phyloP scores from a whole-genome alignment of 129 eudicot species.

The Escallonia rubra region DNA sequence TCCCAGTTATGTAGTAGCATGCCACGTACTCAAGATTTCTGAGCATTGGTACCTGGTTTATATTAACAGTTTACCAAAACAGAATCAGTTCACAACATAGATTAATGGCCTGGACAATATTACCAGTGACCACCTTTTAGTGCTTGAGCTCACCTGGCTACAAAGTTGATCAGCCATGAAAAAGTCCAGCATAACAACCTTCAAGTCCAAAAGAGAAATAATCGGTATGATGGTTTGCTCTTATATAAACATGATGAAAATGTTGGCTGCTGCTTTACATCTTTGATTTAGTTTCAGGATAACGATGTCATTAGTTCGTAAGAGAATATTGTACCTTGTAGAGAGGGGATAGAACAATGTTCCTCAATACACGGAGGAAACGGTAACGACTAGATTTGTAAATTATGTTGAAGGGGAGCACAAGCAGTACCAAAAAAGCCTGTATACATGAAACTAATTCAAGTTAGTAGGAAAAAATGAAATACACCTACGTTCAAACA shows the following conservation, averaged over 20 bases:
- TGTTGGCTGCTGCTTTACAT: too few species aligned
- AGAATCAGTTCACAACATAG: background rate
- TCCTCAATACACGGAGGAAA: constrained; percentile 64
- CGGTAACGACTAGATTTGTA: constrained; percentile 83
- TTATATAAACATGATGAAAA: too few species aligned
- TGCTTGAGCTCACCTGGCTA: constrained; percentile 67
- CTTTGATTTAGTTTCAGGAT: too few species aligned
- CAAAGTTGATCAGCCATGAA: constrained; percentile 99
- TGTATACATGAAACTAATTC: constrained; percentile 14
- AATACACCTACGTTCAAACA: background rate
- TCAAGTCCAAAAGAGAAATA: background rate
- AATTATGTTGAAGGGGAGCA: constrained; percentile 75
- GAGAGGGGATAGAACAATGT: constrained; percentile 76
- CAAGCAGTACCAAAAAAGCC: constrained; percentile 56
- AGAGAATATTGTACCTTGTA: constrained; percentile 45
- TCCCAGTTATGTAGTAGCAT: constrained; percentile 90
- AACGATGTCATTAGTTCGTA: too few species aligned
- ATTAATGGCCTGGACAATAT: background rate
- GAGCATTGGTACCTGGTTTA: constrained; percentile 76
- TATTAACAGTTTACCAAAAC: background rate
- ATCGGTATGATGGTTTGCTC: background rate
- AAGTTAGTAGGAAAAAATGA: background rate
- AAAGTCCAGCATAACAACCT: constrained; percentile 89
- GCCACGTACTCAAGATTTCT: constrained; percentile 83
- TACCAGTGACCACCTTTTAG: background rate